phyloP scores from a whole-genome alignment of 352 stramenopile genomes.

The Phytophthora brassicae region DNA sequence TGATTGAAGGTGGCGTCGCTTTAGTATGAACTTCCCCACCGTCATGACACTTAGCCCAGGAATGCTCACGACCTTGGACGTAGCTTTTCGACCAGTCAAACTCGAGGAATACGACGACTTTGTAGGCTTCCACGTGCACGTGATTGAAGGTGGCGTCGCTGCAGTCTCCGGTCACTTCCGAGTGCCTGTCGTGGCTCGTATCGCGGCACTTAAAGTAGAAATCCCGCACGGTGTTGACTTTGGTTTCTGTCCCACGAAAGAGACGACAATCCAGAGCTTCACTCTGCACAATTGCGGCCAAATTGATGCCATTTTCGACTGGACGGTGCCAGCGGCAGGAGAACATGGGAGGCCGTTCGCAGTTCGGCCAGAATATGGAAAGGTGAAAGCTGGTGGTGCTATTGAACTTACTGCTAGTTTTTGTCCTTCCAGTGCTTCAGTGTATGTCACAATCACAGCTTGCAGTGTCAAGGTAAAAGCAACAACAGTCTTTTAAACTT shows the following conservation, averaged over 20 bases:
- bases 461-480: conserved; percentile 59
- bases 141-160: conserved; percentile 75
- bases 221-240: conserved; percentile 80
- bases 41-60: conserved; percentile 87
- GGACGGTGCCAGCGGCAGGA: conserved; percentile 66
- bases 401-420: conserved; percentile 80
- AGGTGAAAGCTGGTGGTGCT: conserved; percentile 59
- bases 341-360: conserved; percentile 75
- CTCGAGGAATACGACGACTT: conserved; percentile 92
- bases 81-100: conserved; percentile 90
- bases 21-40: conserved; percentile 90
- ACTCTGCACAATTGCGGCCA: conserved; percentile 86
- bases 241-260: conserved; percentile 88
- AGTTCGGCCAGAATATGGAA: conserved; percentile 69
- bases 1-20: conserved; percentile 75
- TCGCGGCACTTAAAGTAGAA: conserved; percentile 68
- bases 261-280: conserved; percentile 78
- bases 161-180: conserved; percentile 79
- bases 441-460: conserved; percentile 83
- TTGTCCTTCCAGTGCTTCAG: conserved; percentile 63
- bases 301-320: conserved; percentile 85
- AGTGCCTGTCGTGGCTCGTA: conserved; percentile 82
- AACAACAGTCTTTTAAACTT: neutral
- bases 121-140: conserved; percentile 88
- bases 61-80: conserved; percentile 84